Evolutionary conservation across 2,329 filamentous ascomycete species (phyloP).

Genomic region (Botryosphaeria agaves): DNA sequence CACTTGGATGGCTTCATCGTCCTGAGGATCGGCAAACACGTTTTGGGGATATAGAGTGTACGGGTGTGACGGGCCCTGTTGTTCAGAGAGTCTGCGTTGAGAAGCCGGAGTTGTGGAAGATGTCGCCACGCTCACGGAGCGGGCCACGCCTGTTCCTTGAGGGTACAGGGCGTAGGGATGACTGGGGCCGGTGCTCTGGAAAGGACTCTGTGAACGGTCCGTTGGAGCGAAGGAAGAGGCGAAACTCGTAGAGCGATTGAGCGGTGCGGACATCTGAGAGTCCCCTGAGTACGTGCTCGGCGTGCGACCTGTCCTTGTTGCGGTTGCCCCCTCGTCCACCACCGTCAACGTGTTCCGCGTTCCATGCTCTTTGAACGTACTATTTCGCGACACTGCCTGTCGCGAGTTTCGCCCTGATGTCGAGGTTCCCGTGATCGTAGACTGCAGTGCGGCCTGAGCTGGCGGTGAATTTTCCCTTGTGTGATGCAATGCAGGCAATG

Average conservation of each 20-base stretch:
- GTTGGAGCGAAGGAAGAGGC: conserved; percentile 14
- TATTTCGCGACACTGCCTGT: conserved; percentile 1
- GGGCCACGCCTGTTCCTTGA: conserved; percentile 41
- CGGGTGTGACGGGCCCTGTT: conserved; percentile 59
- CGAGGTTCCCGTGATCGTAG: too few species aligned
- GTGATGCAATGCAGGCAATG: too few species aligned
- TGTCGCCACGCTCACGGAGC: conserved; percentile 51
- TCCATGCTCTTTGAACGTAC: conserved; percentile 1
- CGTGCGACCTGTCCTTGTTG: not conserved
- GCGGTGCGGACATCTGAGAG: not conserved
- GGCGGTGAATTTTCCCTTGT: too few species aligned
- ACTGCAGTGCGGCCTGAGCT: too few species aligned
- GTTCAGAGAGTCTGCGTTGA: conserved; percentile 40
- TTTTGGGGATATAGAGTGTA: conserved; percentile 79
- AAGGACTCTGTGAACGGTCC: conserved; percentile 40
- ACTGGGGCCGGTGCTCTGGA: conserved; percentile 55
- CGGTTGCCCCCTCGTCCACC: not conserved
- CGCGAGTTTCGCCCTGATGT: too few species aligned
- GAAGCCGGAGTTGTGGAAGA: conserved; percentile 46
- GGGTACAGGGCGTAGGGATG: conserved; percentile 77
- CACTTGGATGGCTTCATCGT: conserved; percentile 27
- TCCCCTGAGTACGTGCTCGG: not conserved
- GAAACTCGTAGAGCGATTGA: conserved; percentile 1
- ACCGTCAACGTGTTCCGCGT: not conserved
- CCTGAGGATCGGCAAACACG: conserved; percentile 38